phyloP scores from a whole-genome alignment of 805 yeast species.

The Metschnikowia chrysomelidarum region DNA sequence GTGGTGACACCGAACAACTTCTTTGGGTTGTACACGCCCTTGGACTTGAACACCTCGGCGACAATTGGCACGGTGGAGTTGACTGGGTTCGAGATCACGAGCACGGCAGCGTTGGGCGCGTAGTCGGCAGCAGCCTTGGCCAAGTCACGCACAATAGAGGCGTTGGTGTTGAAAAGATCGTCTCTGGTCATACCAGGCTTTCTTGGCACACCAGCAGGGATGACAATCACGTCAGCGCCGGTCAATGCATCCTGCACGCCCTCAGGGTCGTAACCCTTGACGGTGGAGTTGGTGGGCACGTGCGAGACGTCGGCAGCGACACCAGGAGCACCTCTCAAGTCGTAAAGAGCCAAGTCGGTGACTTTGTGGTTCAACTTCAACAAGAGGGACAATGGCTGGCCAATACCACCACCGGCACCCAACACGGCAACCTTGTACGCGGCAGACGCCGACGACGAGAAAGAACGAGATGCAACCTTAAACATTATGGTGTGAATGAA shows the following conservation, averaged over 20 bases:
- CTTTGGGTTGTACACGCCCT: slow-evolving; percentile 88
- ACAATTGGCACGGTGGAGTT: slow-evolving; percentile 97
- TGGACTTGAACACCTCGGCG: slow-evolving; percentile 82
- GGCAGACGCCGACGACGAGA: slow-evolving; percentile 62
- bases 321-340: slow-evolving; percentile 90
- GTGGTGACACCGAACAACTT: slow-evolving; percentile 96
- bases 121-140: slow-evolving; percentile 80
- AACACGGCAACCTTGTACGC: slow-evolving; percentile 74
- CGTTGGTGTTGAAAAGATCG: slow-evolving; percentile 93
- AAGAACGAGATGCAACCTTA: slow-evolving; percentile 57
- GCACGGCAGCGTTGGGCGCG: slow-evolving; percentile 81
- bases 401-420: slow-evolving; percentile 94
- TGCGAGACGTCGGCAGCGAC: slow-evolving; percentile 96
- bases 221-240: slow-evolving; percentile 81
- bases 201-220: slow-evolving; percentile 98
- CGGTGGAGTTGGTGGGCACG: slow-evolving; percentile 87
- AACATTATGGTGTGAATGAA: slow-evolving; percentile 50
- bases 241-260: slow-evolving; percentile 66
- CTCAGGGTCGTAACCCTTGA: slow-evolving; percentile 85
- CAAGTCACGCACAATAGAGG: slow-evolving; percentile 90
- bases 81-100: slow-evolving; percentile 91
- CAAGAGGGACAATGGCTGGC: slow-evolving; percentile 61
- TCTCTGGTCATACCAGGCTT: slow-evolving; percentile 99
- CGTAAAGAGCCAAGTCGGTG: slow-evolving; percentile 82
- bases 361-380: slow-evolving; percentile 87